A percentile compares a stretch with the other conserved stretches of the same genome.
These are phyloP conservation scores for Porodaedalea pini DNA, from an alignment of 1,284 basidiomycete genomes.

Conservation along the genomic window DNA sequence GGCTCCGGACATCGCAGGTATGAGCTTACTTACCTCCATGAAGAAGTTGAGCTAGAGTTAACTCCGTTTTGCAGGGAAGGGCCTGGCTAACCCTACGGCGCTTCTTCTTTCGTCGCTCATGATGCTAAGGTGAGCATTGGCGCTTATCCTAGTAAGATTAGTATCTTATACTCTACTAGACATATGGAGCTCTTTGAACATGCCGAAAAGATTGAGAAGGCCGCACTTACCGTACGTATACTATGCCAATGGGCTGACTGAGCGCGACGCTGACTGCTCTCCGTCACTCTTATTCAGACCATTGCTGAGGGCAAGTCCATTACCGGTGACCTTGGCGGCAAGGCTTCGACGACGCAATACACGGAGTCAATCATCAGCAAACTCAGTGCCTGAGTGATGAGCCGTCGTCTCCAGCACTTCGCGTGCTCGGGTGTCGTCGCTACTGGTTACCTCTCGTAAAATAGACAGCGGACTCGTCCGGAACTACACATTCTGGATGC, in stretches of 20 bases:
- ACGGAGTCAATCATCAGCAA: slow-evolving; percentile 83
- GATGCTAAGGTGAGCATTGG: slow-evolving; percentile 79
- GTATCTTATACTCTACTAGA: slow-evolving; percentile 41
- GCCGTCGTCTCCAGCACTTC: neutral
- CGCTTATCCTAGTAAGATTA: slow-evolving; percentile 23
- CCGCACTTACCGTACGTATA: slow-evolving; percentile 71
- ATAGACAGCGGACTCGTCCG: slow-evolving; percentile 9
- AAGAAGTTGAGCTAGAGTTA: slow-evolving; percentile 8
- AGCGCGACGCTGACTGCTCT: neutral
- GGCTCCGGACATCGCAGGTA: slow-evolving; percentile 83
- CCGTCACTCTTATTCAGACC: slow-evolving; percentile 56
- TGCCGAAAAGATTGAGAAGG: slow-evolving; percentile 90
- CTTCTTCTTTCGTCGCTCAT: slow-evolving; percentile 92
- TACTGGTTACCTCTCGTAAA: neutral
- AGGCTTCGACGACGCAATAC: slow-evolving; percentile 84
- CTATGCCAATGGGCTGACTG: slow-evolving; percentile 4
- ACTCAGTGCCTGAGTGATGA: slow-evolving; percentile 35
- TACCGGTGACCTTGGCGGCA: slow-evolving; percentile 91
- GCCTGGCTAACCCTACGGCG: slow-evolving; percentile 97
- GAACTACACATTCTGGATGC: neutral
- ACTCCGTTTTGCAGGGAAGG: slow-evolving; percentile 66
- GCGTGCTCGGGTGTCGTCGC: neutral
- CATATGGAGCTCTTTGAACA: slow-evolving; percentile 91
- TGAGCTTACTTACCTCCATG: slow-evolving; percentile 24
- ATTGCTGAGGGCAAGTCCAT: slow-evolving; percentile 93